phyloP scores from a whole-genome alignment of 495 filamentous ascomycete genomes.

The Pyronema domesticum region DNA sequence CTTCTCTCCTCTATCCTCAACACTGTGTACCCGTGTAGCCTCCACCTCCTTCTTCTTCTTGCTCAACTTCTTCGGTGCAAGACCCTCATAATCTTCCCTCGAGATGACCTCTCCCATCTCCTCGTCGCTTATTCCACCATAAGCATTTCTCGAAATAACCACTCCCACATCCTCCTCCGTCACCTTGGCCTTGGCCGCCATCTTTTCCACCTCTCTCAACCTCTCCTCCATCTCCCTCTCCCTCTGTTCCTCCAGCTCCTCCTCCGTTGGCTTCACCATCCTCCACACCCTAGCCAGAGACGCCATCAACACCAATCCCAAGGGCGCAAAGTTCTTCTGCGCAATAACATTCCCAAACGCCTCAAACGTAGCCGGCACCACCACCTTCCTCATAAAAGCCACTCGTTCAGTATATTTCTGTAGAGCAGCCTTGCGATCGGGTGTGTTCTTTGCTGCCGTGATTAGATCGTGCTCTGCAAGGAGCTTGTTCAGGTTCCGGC shows the following conservation, averaged over 20 bases:
- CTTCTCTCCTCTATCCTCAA: constrained; percentile 3
- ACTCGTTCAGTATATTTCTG: constrained; percentile 15
- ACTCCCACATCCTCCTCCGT: neutral
- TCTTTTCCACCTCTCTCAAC: neutral
- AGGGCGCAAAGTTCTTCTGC: constrained; percentile 54
- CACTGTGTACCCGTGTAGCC: neutral
- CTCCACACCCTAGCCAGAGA: constrained; percentile 41
- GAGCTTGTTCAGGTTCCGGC: constrained; percentile 41
- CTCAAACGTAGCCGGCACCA: constrained; percentile 15
- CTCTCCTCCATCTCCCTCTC: neutral
- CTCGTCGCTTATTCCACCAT: neutral
- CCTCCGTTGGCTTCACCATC: constrained; percentile 22
- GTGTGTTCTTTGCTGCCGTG: neutral
- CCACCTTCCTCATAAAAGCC: constrained; percentile 12
- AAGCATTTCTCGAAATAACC: neutral
- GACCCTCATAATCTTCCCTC: neutral
- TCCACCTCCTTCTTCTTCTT: neutral
- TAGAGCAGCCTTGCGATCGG: constrained; percentile 5
- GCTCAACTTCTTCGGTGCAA: neutral
- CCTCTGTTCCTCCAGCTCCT: neutral
- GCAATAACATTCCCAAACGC: constrained; percentile 54
- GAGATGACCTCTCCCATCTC: neutral
- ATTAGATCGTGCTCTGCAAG: constrained; percentile 20
- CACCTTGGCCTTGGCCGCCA: neutral
- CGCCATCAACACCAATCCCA: constrained; percentile 61